phyloP scores from a whole-genome alignment of 768 basidiomycete genomes.

The Vararia minispora region DNA sequence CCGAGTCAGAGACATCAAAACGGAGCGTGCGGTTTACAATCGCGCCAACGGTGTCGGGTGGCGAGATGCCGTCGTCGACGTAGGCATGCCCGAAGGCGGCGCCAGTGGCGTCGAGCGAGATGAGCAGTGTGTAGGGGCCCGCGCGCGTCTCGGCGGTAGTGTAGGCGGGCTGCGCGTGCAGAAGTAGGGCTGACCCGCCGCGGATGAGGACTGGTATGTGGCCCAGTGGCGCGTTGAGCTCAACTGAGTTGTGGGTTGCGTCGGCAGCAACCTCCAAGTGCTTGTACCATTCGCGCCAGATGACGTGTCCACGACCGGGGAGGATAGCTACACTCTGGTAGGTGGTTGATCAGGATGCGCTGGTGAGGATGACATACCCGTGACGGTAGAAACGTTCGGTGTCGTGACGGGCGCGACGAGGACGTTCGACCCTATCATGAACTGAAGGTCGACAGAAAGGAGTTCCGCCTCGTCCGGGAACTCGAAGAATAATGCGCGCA shows the following conservation, averaged over 20 bases:
- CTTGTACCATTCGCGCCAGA: constrained; percentile 70
- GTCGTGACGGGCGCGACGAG: constrained; percentile 64
- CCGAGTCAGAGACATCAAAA: constrained; percentile 26
- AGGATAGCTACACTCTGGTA: constrained; percentile 46
- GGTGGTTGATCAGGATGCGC: background rate
- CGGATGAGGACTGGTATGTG: constrained; percentile 72
- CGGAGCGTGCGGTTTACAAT: constrained; percentile 36
- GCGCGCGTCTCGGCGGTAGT: constrained; percentile 56
- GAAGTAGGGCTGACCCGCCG: constrained; percentile 52
- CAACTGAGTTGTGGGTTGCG: constrained; percentile 29
- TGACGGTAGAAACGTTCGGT: constrained; percentile 54
- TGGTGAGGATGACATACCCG: constrained; percentile 33
- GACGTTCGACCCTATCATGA: constrained; percentile 55
- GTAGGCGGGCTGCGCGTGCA: constrained; percentile 53
- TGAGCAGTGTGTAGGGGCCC: constrained; percentile 51
- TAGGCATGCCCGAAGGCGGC: constrained; percentile 49
- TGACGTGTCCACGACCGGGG: constrained; percentile 45
- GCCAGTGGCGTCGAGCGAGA: constrained; percentile 38
- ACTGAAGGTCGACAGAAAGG: constrained; percentile 52
- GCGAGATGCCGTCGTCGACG: constrained; percentile 59
- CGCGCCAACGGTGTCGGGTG: constrained; percentile 27
- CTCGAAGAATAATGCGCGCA: constrained; percentile 66
- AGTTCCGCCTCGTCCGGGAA: constrained; percentile 59
- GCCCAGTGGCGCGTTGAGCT: constrained; percentile 54
- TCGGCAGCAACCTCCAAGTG: constrained; percentile 43